These are phyloP conservation scores for Prunus mongolica DNA, from an alignment of 306 rosid genomes.

Conservation along the genomic window DNA sequence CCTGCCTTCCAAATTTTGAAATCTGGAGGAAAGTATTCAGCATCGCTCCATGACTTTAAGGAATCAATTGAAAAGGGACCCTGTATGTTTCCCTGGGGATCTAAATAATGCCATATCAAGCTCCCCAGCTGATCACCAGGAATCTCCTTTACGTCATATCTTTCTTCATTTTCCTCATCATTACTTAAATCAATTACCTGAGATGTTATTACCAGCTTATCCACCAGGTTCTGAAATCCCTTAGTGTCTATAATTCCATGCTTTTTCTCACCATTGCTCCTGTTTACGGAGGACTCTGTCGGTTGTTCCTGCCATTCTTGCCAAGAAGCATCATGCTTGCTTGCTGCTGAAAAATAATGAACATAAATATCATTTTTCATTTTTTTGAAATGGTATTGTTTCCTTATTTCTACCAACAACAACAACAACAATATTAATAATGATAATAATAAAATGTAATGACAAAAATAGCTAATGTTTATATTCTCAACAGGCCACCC, in stretches of 20 bases:
- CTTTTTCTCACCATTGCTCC: slow-evolving; percentile 9
- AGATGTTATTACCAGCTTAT: slow-evolving; percentile 20
- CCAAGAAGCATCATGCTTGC: background rate
- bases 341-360: background rate
- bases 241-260: slow-evolving; percentile 14
- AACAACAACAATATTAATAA: background rate
- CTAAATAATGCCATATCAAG: slow-evolving; percentile 59
- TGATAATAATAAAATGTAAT: too few species aligned
- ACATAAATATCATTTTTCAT: background rate
- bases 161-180: slow-evolving; percentile 37
- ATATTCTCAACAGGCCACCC: too few species aligned
- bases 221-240: slow-evolving; percentile 6
- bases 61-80: slow-evolving; percentile 62
- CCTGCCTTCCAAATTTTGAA: slow-evolving; percentile 78
- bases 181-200: slow-evolving; percentile 56
- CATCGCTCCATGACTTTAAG: slow-evolving; percentile 70
- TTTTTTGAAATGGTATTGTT: background rate
- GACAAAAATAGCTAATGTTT: too few species aligned
- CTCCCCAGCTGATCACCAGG: slow-evolving; percentile 18
- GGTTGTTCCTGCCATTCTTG: slow-evolving; percentile 32
- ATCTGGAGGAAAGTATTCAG: slow-evolving; percentile 55
- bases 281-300: slow-evolving; percentile 1
- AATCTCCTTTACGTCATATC: slow-evolving; percentile 17
- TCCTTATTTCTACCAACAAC: background rate
- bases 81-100: slow-evolving; percentile 66